These are phyloP conservation scores for Tremellales sp. DNA, from an alignment of 1,284 basidiomycete species.

Conservation along the genomic window DNA sequence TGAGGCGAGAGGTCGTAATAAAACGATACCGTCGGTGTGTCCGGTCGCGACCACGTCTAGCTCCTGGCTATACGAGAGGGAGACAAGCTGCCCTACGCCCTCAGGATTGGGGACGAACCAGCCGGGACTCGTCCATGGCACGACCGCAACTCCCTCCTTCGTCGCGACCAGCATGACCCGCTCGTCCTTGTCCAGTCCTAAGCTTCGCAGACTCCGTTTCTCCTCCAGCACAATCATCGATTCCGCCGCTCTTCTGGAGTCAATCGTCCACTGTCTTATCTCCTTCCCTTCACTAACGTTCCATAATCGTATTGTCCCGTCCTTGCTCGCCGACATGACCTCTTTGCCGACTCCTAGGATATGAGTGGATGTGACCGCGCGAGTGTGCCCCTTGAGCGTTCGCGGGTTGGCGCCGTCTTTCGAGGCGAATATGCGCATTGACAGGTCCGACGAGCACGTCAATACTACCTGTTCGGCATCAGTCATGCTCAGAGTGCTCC, in stretches of 20 bases:
- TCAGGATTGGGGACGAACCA: constrained; percentile 5
- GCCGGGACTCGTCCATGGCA: constrained; percentile 12
- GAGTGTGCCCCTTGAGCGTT: constrained; percentile 64
- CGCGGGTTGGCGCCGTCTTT: constrained; percentile 51
- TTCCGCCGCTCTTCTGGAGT: constrained; percentile 22
- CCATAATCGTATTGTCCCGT: constrained; percentile 70
- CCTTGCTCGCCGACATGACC: constrained; percentile 58
- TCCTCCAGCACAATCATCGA: constrained; percentile 24
- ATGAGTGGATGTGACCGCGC: constrained; percentile 54
- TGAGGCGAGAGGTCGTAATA: constrained; percentile 21
- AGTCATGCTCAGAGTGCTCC: not conserved
- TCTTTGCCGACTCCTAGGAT: constrained; percentile 64
- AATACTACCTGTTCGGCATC: constrained; percentile 36
- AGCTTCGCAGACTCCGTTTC: constrained; percentile 21
- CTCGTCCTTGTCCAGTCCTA: constrained; percentile 37
- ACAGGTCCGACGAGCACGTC: constrained; percentile 47
- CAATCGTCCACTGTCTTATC: constrained; percentile 46
- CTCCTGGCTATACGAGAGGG: constrained; percentile 54
- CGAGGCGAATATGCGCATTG: constrained; percentile 46
- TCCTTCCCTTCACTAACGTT: constrained; percentile 60
- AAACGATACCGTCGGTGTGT: constrained; percentile 56
- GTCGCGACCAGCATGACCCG: constrained; percentile 53
- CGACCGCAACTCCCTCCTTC: constrained; percentile 49
- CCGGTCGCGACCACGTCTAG: constrained; percentile 60
- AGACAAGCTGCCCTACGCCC: constrained; percentile 50